Conservation (phyloP, 768 basidiomycete species). For the Rhizopogon salebrosus region DNA sequence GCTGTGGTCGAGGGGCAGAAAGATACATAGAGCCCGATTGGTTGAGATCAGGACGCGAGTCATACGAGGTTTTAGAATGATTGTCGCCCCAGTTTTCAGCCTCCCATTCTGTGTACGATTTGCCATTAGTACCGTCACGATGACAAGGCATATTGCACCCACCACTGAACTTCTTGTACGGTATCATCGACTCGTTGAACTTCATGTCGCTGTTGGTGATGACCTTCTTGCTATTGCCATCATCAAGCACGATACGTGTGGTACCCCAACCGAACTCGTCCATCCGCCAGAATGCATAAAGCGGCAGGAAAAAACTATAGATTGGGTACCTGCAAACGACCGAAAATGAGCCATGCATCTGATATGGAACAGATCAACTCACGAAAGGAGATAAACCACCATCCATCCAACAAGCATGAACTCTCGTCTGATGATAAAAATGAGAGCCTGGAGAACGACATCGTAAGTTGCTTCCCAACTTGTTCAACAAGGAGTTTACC, state of each 20-base stretch:
- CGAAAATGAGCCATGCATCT: slow-evolving; percentile 2
- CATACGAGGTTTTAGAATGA: slow-evolving; percentile 43
- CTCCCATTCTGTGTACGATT: slow-evolving; percentile 54
- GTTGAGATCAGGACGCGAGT: slow-evolving; percentile 28
- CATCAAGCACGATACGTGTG: slow-evolving; percentile 61
- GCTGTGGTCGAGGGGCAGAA: slow-evolving; percentile 34
- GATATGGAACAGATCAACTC: slow-evolving; percentile 19
- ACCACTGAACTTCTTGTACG: slow-evolving; percentile 70
- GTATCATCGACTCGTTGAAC: slow-evolving; percentile 75
- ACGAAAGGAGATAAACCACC: slow-evolving; percentile 66
- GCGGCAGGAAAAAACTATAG: slow-evolving; percentile 62
- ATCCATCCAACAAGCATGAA: slow-evolving; percentile 76
- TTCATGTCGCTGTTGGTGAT: slow-evolving; percentile 57
- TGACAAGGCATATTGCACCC: slow-evolving; percentile 17
- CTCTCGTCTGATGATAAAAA: slow-evolving; percentile 70
- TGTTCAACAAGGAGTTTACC: slow-evolving; percentile 22
- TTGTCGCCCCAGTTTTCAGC: slow-evolving; percentile 52
- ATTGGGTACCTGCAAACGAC: slow-evolving; percentile 48
- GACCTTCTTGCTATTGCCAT: slow-evolving; percentile 63
- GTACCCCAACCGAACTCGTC: slow-evolving; percentile 70
- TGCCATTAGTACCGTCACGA: slow-evolving; percentile 9
- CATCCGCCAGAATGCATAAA: slow-evolving; percentile 76
- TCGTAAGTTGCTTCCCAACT: slow-evolving; percentile 1
- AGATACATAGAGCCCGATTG: slow-evolving; percentile 15
- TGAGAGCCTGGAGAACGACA: slow-evolving; percentile 36